Evolutionary conservation across 2,329 filamentous ascomycete species (phyloP), one percentile per base, ranked within the genome.

Genomic region (Bipolaris sorokiniana): DNA sequence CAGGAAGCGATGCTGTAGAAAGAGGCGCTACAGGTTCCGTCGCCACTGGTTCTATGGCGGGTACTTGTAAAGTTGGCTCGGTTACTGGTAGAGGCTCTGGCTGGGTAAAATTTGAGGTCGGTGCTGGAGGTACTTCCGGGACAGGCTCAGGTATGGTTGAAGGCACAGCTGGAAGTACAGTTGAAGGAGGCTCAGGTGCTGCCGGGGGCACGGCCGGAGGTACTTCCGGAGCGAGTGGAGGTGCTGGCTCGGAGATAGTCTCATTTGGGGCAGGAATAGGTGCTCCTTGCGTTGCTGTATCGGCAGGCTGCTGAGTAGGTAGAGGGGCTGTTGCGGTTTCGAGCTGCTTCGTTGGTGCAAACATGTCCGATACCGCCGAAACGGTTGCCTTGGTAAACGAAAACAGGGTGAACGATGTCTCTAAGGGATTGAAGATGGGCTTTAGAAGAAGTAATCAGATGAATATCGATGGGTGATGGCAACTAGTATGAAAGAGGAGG

Each of bases 41-140:
- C 7, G 36, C 40, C 10, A 46, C 40, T 31, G 54, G 50, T 16
- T 48, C 33, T 54, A 16, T 16, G 28, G 53, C 48, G 23, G 54
- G 54, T 9, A 53, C 37, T n/a, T 42, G 36, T 18, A 53, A 31
- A 33, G 38, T 36, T 36, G 51, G 45, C 33, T 54, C 55, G 22
- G 45, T 18, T 34, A 11, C 41, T 13, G 41, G 37, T 22, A 10
- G 18, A 33, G 41, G 23, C 11, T 41, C 41, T 22, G 46, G 16
- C 9, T 5, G 22, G 44, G 48, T 11, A 15, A 11, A 44, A 6
- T 13, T 13, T n/a, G 45, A 26, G 31, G 7, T 22, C 10, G 38
- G 5, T 49, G n/a, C 18, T 54, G 22, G 22, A n/a, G 42, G 20
- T 18, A 22, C 41, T 41, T 20, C 50, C 13, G 46, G 26, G 28